Evolutionary conservation across 1,284 basidiomycete species (phyloP).

Genomic region (Sanghuangporus baumii): DNA sequence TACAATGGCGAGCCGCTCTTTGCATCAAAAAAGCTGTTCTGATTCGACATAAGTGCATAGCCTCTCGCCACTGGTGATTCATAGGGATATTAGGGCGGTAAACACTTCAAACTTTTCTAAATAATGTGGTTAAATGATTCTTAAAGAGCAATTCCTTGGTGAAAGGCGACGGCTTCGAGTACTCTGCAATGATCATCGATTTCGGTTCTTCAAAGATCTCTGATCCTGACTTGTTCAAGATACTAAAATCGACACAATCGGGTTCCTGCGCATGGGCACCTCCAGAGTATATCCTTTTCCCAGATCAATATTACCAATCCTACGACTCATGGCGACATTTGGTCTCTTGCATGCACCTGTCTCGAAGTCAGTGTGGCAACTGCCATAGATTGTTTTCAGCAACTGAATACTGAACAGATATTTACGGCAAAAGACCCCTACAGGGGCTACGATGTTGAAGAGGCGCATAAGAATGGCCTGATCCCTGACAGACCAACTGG

Average conservation of each 20-base stretch:
- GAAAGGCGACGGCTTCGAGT: background rate
- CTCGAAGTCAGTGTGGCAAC: background rate
- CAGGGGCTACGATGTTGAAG: too few species aligned
- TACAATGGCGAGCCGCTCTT: background rate
- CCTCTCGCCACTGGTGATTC: background rate
- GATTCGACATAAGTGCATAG: background rate
- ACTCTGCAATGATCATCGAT: background rate
- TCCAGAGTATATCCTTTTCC: background rate
- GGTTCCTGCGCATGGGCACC: background rate
- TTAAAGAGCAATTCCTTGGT: background rate
- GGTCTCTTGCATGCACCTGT: conserved; percentile 7
- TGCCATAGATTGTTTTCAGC: too few species aligned
- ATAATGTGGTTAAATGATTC: background rate
- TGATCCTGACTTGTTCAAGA: background rate
- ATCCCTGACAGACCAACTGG: too few species aligned
- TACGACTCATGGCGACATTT: conserved; percentile 3
- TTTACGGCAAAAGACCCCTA: too few species aligned
- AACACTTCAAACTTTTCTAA: background rate
- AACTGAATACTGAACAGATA: too few species aligned
- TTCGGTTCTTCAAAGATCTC: conserved; percentile 6
- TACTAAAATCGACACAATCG: background rate
- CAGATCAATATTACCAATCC: background rate
- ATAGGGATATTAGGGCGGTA: conserved; percentile 5
- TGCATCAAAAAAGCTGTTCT: background rate
- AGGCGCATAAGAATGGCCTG: too few species aligned